A percentile compares a stretch with the other conserved stretches of the same genome.
Evolutionary conservation across 1,139 yeast species (phyloP).

Genomic region (Sugiyamaella castrensis): DNA sequence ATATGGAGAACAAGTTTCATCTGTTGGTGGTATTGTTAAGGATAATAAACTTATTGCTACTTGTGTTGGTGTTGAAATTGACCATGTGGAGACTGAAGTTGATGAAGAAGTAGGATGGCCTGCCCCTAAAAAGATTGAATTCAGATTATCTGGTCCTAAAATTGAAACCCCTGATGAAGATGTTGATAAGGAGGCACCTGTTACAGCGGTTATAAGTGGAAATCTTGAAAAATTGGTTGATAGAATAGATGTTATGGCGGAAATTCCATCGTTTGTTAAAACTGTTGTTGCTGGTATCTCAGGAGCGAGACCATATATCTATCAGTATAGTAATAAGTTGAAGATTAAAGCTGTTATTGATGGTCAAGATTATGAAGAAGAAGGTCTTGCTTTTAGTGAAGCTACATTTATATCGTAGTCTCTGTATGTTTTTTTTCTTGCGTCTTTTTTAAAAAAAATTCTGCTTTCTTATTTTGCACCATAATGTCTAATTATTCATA

Average conservation of each 20-base stretch:
- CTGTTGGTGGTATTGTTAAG: constrained; percentile 69
- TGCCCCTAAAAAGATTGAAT: constrained; percentile 66
- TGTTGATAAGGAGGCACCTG: constrained; percentile 37
- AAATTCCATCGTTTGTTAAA: constrained; percentile 90
- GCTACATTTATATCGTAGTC: constrained; percentile 58
- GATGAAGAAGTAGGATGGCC: constrained; percentile 86
- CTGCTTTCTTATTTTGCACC: no score
- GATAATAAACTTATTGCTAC: constrained; percentile 63
- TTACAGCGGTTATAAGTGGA: constrained; percentile 36
- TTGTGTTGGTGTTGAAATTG: constrained; percentile 62
- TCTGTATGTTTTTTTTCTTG: background rate
- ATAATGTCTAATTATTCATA: no score
- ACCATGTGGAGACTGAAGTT: constrained; percentile 55
- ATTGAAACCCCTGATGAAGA: constrained; percentile 42
- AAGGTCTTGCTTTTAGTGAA: constrained; percentile 74
- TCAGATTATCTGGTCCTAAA: constrained; percentile 53
- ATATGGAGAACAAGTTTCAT: constrained; percentile 77
- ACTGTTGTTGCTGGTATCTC: constrained; percentile 91
- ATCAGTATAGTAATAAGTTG: constrained; percentile 69
- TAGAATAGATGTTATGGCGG: constrained; percentile 97
- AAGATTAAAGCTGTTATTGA: constrained; percentile 32
- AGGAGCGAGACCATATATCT: constrained; percentile 92
- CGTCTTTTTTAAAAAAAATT: background rate
- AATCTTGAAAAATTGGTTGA: constrained; percentile 60
- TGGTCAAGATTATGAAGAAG: constrained; percentile 46